Percentiles rank a stretch among this genome's conserved stretches.
phyloP scores from a whole-genome alignment of 164 flowering plant genomes.

The Piper longum region DNA sequence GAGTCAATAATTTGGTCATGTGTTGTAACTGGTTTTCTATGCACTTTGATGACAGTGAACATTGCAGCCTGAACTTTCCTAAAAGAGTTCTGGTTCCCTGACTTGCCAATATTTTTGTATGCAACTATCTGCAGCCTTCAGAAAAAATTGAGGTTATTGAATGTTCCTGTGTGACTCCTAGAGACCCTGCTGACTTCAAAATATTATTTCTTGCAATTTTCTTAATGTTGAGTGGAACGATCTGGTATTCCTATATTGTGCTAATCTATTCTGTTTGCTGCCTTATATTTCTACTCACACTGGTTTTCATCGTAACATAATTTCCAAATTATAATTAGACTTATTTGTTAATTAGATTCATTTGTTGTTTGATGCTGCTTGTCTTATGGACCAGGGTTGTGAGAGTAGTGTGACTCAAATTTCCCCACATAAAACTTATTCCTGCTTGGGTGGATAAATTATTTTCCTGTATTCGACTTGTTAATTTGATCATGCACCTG shows the following conservation, averaged over 20 bases:
- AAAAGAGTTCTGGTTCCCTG: conserved; percentile 86
- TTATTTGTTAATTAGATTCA: background rate
- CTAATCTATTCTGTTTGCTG: background rate
- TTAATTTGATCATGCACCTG: background rate
- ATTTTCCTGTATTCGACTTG: background rate
- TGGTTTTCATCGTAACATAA: background rate
- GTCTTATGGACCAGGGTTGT: background rate
- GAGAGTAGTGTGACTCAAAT: background rate
- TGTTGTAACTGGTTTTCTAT: background rate
- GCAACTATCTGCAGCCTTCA: conserved; percentile 69
- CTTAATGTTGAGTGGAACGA: background rate
- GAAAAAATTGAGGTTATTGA: conserved; percentile 70
- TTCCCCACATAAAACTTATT: background rate
- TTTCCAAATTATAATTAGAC: background rate
- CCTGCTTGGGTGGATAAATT: background rate
- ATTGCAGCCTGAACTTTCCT: conserved; percentile 47
- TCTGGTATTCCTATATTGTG: background rate
- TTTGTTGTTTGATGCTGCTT: background rate
- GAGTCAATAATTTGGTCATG: background rate
- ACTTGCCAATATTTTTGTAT: conserved; percentile 46
- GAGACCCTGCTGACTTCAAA: background rate
- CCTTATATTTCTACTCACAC: background rate
- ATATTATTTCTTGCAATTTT: background rate
- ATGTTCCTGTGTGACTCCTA: background rate
- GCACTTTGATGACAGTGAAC: conserved; percentile 32